A percentile compares a stretch with the other conserved stretches of the same genome.
phyloP scores from a whole-genome alignment of 2,329 filamentous ascomycete species.

The Trichoderma afroharzianum region DNA sequence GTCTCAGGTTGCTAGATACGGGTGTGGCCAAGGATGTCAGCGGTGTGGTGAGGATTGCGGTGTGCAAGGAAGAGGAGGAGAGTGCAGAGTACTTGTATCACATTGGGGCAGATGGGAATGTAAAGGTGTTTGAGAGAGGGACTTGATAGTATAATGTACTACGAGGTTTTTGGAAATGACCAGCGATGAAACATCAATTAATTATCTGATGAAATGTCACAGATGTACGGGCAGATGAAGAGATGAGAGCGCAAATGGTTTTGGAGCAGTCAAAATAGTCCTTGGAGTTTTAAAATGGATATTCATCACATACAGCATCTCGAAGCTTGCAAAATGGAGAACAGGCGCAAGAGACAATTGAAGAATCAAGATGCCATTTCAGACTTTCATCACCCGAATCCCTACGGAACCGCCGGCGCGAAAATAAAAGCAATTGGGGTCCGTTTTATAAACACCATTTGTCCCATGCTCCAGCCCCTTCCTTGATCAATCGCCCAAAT shows the following conservation, averaged over 20 bases:
- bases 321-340: not conserved
- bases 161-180: not conserved
- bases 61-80: constrained; percentile 50
- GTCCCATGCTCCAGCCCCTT: constrained; percentile 34
- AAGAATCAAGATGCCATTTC: constrained; percentile 36
- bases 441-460: constrained; percentile 29
- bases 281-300: not conserved
- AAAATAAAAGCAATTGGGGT: constrained; percentile 24
- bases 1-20: constrained; percentile 74
- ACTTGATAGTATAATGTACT: constrained; percentile 21
- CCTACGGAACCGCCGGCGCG: constrained; percentile 29
- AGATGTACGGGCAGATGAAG: not conserved
- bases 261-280: not conserved
- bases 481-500: constrained; percentile 18
- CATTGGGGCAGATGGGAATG: constrained; percentile 72
- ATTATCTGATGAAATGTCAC: not conserved
- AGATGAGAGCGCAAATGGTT: not conserved
- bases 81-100: constrained; percentile 74
- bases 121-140: constrained; percentile 81
- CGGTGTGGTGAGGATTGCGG: constrained; percentile 75
- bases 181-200: not conserved
- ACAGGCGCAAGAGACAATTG: constrained; percentile 19
- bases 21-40: constrained; percentile 88
- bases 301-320: not conserved
- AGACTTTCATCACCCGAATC: constrained; percentile 32